Evolutionary conservation across 2,329 filamentous ascomycete species (phyloP), one percentile per base, ranked within the genome.

Genomic region (Orbilia blumenaviensis): DNA sequence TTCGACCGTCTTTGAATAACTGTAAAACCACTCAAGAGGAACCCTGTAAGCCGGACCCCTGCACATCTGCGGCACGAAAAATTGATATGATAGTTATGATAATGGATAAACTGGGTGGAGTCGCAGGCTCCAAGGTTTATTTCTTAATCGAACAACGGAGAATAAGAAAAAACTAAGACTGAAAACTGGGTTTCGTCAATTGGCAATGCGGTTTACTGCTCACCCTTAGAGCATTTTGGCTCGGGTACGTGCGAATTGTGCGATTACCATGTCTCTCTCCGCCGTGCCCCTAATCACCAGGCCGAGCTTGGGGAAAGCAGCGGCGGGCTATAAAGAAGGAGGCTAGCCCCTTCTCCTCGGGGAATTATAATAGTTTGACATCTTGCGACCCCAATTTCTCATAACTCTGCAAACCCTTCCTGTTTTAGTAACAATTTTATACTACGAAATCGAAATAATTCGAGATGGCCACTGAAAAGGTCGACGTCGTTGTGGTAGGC

Each of bases 81-180:
- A 61, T 42, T 63, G 56, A 76, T 69, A 75, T 63, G 62, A 76
- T 76, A 69, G 58, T 62, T 54, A 10, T 25, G 58, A 76, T 63
- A 67, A 76, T 56, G 64, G 48, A 76, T 67, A 75, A 76, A 64
- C 64, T 66, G 64, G 56, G 72, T 76, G 72, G 72, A 66, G 48
- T 38, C 62, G 41, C 44, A 61, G 60, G 68, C 61, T 67, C 29
- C 10, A 25, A 2, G 16, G 23, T 56, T 56, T 34, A 34, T 23
- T 38, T 25, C 18, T 23, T 32, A 16, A 2, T 23, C 38, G 36
- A 21, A 41, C 29, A n/a, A 25, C 18, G n/a, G 8, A 67, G 64
- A 64, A 62, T 63, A 72, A 62, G 63, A 72, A 62, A 72, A 72
- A 72, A 64, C 62, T 14, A 50, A 64, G 29, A n/a, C n/a, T n/a